Evolutionary conservation across 768 basidiomycete species (phyloP), one percentile per base, ranked within the genome.

Genomic region (Psilocybe subaeruginosa): DNA sequence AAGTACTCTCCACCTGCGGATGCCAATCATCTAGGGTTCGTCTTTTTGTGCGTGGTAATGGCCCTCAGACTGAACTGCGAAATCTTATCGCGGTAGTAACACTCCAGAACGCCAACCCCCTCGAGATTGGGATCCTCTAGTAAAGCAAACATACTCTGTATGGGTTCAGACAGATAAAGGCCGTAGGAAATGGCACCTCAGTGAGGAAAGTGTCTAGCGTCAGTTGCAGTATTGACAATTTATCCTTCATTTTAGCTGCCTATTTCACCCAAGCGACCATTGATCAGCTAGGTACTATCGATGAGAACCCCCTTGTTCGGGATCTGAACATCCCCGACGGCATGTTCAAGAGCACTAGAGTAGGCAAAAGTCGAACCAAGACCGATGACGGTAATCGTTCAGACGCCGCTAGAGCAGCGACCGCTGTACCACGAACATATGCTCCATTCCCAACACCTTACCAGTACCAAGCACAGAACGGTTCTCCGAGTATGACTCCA

Each of bases 91-190:
- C 23, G 48, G 33, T 35, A 74, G 71, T 41, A 66, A 65, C 17
- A 51, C 62, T 12, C 47, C 77, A 39, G 81, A 84, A 61, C 84
- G 78, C 64, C 81, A 80, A 58, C 84, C 86, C 14, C 82, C 84
- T 1, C 78, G 82, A 54, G 83, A 83, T 59, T 87, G 86, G 86
- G 85, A 90, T 66, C 84, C 82, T 8, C 79, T 92, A 46, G 87
- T 93, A 57, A 93, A 93, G 72, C 92, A 92, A 72, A 93, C 92
- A 0, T 93, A 92, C 70, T 92, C 91, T 0, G 91, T 90, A 41
- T 91, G 86, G 86, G 85, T 89, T 33, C 79, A 85, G 58, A 85
- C 86, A 4, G 82, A 81, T 35, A 83, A 82, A 65, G 87, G 90
- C 45, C 78, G 78, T 58, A 81, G 88, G 51, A 93, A 93, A 75